Evolutionary conservation across 1,284 basidiomycete species (phyloP), one percentile per base, ranked within the genome.

Genomic region (Chondrostereum purpureum): DNA sequence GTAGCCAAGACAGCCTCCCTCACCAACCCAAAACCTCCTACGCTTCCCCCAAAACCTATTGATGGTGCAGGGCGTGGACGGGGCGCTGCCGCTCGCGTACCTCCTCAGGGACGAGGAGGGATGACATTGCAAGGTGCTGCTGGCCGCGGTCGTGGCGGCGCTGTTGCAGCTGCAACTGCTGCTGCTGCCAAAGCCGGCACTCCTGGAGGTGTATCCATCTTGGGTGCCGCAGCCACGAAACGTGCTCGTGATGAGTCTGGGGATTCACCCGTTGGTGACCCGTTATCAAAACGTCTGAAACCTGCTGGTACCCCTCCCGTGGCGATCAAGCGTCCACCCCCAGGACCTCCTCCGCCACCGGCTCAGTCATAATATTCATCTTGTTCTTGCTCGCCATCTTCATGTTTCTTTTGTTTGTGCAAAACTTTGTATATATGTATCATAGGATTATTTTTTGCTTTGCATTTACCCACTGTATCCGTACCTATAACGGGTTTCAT

Each of bases 261-360:
- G 4, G 63, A 70, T 17, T 50, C 60, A 1, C 35, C 67, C 1
- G 50, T 61, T 0, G 80, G 80, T 23, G 78, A 80, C 52, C 77
- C 83, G 4, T 65, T 87, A 14, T 81, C 77, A 0, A 88, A 88
- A 56, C 75, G 85, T 31, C 52, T 86, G 49, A 88, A 85, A 59
- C 78, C 81, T 40, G 73, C 75, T 33, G 61, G 62, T 20, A 33
- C 24, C 8, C 24, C 38, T 14, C 50, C 50, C 2, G 50, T 51
- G 17, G 33, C 22, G 22, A 46, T 51, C 27, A 42, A 42, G 21
- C 43, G 50, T 13, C 50, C 50, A 8, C 38, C 50, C 31, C 47
- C 48, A 14, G 27, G 27, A 33, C 10, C 27, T n/a, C n/a, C n/a
- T n/a, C n/a, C n/a, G n/a, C n/a, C n/a, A n/a, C n/a, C n/a, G n/a